Conservation (phyloP, 2,329 filamentous ascomycete species). For the Cercospora sp. region DNA sequence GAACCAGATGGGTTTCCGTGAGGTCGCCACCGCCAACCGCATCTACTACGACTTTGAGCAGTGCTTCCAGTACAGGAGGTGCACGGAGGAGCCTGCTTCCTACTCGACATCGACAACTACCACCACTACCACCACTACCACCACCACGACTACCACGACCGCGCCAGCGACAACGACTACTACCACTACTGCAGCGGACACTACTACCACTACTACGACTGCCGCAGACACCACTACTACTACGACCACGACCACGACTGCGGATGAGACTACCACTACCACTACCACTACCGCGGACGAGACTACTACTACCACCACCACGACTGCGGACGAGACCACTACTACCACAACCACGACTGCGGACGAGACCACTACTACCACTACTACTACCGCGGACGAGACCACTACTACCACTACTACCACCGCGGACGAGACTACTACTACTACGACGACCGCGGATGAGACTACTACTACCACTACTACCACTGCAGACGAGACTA, state of each 20-base stretch:
- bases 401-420: too few relatives aligned
- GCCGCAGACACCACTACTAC: too few relatives aligned
- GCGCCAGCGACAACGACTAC: background rate
- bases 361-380: background rate
- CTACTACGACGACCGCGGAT: background rate
- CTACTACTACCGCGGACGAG: background rate
- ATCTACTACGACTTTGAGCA: background rate
- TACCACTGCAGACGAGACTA: background rate
- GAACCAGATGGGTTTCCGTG: background rate
- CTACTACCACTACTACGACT: background rate
- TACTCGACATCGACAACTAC: background rate
- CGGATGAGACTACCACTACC: background rate
- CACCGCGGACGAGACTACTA: background rate
- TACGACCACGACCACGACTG: background rate
- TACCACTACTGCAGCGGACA: background rate
- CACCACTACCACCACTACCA: background rate
- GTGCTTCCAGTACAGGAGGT: background rate
- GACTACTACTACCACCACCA: background rate
- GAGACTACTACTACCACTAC: background rate
- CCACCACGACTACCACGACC: background rate
- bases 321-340: background rate
- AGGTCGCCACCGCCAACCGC: background rate
- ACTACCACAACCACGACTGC: background rate
- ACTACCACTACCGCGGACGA: too few relatives aligned
- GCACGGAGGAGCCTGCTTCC: background rate